A percentile compares a stretch with the other conserved stretches of the same genome.
These are phyloP conservation scores for Fallopia convolvulus DNA, from an alignment of 148 eudicot genomes.

Conservation along the genomic window DNA sequence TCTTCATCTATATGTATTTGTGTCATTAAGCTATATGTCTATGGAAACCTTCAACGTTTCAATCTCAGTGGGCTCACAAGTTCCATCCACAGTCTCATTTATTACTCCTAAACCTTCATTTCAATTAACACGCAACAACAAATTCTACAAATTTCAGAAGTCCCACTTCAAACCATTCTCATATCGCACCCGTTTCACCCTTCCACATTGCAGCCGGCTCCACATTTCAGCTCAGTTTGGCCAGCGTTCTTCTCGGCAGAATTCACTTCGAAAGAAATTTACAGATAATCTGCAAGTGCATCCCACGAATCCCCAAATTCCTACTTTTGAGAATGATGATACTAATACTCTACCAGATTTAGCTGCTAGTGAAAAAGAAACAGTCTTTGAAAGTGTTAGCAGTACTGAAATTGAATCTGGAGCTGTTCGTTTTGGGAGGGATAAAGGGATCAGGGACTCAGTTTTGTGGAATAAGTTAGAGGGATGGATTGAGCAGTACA, in stretches of 20 bases:
- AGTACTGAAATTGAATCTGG: conserved; percentile 23
- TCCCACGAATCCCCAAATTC: conserved; percentile 23
- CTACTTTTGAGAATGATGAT: conserved; percentile 21
- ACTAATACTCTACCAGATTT: conserved; percentile 16
- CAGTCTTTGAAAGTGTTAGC: conserved; percentile 10
- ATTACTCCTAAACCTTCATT: conserved; percentile 20
- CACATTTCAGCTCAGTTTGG: conserved; percentile 42
- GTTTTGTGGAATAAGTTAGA: conserved; percentile 49
- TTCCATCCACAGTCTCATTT: conserved; percentile 11
- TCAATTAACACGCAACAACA: conserved; percentile 20
- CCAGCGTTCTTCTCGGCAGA: conserved; percentile 43
- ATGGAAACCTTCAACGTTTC: conserved; percentile 37
- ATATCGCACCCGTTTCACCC: conserved; percentile 16
- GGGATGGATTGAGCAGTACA: conserved; percentile 68
- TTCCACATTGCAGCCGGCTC: conserved; percentile 19
- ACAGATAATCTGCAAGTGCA: conserved; percentile 36
- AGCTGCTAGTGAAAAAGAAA: conserved; percentile 14
- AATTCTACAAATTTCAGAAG: conserved; percentile 17
- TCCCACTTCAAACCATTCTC: conserved; percentile 19
- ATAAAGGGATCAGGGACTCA: conserved; percentile 30
- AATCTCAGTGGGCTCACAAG: conserved; percentile 10
- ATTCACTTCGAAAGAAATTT: conserved; percentile 67
- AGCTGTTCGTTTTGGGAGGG: conserved; percentile 11
- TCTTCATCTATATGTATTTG: not conserved
- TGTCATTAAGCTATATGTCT: not conserved